phyloP scores from a whole-genome alignment of 805 yeast genomes.

The Kregervanrija delftensis region DNA sequence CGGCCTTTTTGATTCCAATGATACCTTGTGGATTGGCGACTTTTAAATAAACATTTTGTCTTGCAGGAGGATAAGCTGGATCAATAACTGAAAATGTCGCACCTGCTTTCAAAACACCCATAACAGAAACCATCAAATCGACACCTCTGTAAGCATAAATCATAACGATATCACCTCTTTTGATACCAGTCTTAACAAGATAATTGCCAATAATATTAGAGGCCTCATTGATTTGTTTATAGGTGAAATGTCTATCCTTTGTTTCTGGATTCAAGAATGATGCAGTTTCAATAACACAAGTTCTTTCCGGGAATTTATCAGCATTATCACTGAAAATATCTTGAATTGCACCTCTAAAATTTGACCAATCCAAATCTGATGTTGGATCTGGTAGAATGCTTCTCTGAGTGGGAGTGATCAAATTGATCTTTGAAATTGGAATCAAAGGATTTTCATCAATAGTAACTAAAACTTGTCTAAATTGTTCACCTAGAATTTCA shows the following conservation, averaged over 20 bases:
- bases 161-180: slow-evolving; percentile 93
- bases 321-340: slow-evolving; percentile 92
- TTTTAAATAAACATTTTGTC: slow-evolving; percentile 87
- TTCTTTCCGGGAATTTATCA: slow-evolving; percentile 70
- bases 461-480: slow-evolving; percentile 42
- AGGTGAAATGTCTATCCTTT: slow-evolving; percentile 68
- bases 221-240: slow-evolving; percentile 84
- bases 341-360: slow-evolving; percentile 91
- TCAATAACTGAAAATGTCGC: slow-evolving; percentile 98
- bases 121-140: slow-evolving; percentile 90
- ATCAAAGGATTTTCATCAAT: slow-evolving; percentile 31
- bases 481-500: slow-evolving; percentile 64
- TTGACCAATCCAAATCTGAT: slow-evolving; percentile 79
- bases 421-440: slow-evolving; percentile 52
- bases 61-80: slow-evolving; percentile 98
- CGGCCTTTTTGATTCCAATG: slow-evolving; percentile 87
- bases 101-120: slow-evolving; percentile 98
- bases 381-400: slow-evolving; percentile 80
- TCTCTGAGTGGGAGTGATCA: slow-evolving; percentile 63
- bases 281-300: slow-evolving; percentile 90
- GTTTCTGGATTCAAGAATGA: slow-evolving; percentile 48
- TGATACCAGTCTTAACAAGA: slow-evolving; percentile 71
- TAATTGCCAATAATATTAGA: slow-evolving; percentile 91
- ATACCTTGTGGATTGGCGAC: slow-evolving; percentile 93
- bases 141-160: slow-evolving; percentile 97